phyloP scores from a whole-genome alignment of 2,329 filamentous ascomycete genomes.

The Trichophyton verrucosum region DNA sequence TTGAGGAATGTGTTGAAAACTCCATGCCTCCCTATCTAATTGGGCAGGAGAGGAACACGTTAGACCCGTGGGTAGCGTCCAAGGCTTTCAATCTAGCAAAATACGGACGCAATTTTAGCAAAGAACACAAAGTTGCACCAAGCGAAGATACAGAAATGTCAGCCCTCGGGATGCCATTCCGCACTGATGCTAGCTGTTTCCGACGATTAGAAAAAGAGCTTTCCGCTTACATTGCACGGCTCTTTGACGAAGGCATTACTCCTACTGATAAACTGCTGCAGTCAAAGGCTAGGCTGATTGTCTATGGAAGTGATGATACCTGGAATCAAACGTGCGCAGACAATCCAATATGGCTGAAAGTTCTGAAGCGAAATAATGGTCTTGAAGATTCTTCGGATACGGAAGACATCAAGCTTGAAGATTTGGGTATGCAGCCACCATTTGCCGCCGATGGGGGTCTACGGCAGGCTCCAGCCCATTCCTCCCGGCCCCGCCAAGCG shows the following conservation, averaged over 20 bases:
- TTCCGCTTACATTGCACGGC: constrained; percentile 26
- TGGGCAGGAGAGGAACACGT: constrained; percentile 22
- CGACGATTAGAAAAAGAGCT: constrained; percentile 30
- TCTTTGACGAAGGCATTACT: constrained; percentile 22
- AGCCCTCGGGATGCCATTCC: constrained; percentile 17
- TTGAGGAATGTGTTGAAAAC: constrained; percentile 27
- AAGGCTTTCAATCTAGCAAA: background rate
- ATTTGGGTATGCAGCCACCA: constrained; percentile 33
- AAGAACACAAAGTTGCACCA: background rate
- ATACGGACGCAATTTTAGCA: background rate
- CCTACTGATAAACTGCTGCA: constrained; percentile 25
- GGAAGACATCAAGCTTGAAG: constrained; percentile 24
- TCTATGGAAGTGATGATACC: constrained; percentile 22
- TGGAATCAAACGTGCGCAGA: constrained; percentile 35
- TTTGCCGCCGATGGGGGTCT: constrained; percentile 30
- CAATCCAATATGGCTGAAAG: constrained; percentile 34
- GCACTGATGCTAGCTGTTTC: constrained; percentile 31
- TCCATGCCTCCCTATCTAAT: constrained; percentile 28
- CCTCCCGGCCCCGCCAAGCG: constrained; percentile 18
- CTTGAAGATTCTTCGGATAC: constrained; percentile 23
- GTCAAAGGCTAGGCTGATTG: constrained; percentile 19
- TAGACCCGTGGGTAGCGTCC: constrained; percentile 22
- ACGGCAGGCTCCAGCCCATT: constrained; percentile 23
- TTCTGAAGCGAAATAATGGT: constrained; percentile 34
- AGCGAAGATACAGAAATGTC: background rate